Percentiles rank a stretch among this genome's conserved stretches.
phyloP scores from a whole-genome alignment of 2,329 filamentous ascomycete species.

The Ophioceras dolichostomum region DNA sequence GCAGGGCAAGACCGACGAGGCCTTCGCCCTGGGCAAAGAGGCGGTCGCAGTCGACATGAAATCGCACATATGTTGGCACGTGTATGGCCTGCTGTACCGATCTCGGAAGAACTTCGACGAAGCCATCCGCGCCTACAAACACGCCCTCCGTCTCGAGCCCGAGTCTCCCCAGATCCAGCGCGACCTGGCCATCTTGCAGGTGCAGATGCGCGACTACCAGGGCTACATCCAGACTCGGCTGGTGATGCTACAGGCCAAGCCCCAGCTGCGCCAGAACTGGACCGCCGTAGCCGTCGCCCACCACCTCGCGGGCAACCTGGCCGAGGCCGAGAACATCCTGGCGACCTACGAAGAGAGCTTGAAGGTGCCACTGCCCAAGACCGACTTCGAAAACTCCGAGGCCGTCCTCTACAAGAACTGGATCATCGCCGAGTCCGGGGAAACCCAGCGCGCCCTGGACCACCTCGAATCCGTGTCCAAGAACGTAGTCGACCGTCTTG shows the following conservation, averaged over 20 bases:
- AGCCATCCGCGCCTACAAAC: conserved; percentile 98
- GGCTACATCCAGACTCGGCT: conserved; percentile 86
- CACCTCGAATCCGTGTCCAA: conserved; percentile 72
- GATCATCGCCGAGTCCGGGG: conserved; percentile 82
- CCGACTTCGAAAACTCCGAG: conserved; percentile 87
- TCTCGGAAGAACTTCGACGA: conserved; percentile 97
- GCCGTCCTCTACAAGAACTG: conserved; percentile 90
- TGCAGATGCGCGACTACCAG: conserved; percentile 92
- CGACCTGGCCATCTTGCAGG: conserved; percentile 83
- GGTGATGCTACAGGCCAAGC: conserved; percentile 75
- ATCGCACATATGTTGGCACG: conserved; percentile 98
- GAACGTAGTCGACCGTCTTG: conserved; percentile 69
- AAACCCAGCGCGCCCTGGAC: conserved; percentile 70
- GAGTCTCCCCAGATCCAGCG: conserved; percentile 88
- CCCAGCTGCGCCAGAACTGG: conserved; percentile 84
- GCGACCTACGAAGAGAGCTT: conserved; percentile 89
- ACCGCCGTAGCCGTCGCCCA: conserved; percentile 91
- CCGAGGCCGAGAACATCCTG: conserved; percentile 80
- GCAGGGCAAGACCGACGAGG: conserved; percentile 84
- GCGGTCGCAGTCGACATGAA: conserved; percentile 96
- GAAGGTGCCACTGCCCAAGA: conserved; percentile 63
- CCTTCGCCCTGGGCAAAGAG: conserved; percentile 83
- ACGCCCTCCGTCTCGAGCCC: conserved; percentile 85
- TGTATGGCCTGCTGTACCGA: conserved; percentile 89
- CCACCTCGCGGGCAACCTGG: conserved; percentile 75